A percentile compares a stretch with the other conserved stretches of the same genome.
phyloP scores from a whole-genome alignment of 345 rosid genomes.

The Arabis hirsuta region DNA sequence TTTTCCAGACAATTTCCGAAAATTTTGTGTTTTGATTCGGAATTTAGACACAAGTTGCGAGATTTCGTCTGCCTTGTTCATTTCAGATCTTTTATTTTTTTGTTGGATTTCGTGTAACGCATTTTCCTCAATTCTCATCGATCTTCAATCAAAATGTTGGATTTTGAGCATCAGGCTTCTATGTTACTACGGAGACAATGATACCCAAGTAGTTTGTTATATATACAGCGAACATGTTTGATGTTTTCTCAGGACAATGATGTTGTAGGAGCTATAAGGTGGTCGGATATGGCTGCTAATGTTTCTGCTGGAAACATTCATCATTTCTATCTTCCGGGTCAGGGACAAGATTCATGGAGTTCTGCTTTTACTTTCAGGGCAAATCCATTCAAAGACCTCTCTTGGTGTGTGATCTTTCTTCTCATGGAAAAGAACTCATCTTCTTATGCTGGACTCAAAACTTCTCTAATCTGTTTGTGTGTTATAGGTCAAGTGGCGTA shows the following conservation, averaged over 20 bases:
- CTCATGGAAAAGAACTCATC: constrained; percentile 5
- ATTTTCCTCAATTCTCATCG: constrained; percentile 11
- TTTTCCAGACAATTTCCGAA: not conserved
- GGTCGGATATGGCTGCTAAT: constrained; percentile 56
- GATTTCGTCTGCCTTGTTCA: not conserved
- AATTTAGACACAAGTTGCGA: not conserved
- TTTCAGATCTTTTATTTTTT: not conserved
- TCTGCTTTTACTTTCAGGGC: constrained; percentile 49
- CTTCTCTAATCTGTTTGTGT: constrained; percentile 13
- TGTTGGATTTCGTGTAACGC: not conserved
- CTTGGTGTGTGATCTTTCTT: constrained; percentile 54
- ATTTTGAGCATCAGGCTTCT: not conserved
- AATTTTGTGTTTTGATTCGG: not conserved
- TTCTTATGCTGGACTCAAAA: not conserved
- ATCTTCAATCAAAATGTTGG: not conserved
- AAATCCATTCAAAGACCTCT: constrained; percentile 54
- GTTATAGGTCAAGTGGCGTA: constrained; percentile 59
- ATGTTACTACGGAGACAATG: not conserved
- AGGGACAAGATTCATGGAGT: constrained; percentile 48
- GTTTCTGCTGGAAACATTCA: constrained; percentile 53
- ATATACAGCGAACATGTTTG: not conserved
- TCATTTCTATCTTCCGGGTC: constrained; percentile 46
- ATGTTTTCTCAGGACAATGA: constrained; percentile 6
- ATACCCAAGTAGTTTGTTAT: not conserved
- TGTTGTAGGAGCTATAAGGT: constrained; percentile 44